Evolutionary conservation across 371 early-diverging fungal genomes (phyloP), one percentile per base, ranked within the genome.

Genomic region (Homolaphlyctis polyrhiza): DNA sequence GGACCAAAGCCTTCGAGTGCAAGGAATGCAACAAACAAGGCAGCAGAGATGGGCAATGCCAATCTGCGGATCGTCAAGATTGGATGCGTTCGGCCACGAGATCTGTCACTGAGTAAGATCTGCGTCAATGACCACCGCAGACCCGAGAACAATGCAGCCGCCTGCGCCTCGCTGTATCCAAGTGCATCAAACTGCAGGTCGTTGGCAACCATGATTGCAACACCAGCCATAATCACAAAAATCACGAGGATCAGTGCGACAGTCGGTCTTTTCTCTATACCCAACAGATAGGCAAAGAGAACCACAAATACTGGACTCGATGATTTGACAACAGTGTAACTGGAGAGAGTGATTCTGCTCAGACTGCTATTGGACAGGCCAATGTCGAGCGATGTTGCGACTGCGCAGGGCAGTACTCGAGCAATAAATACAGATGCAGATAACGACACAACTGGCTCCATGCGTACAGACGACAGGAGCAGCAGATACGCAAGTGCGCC

Each of bases 261-360:
- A 30, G 86, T 81, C 18, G 89, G 75, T 21, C 62, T 78, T 36
- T 81, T 79, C 67, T 96, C 96, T 55, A 95, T 84, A 1, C 88
- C 76, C 71, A 97, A 95, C 6, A 91, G 67, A 64, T 93, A 92
- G 8, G 96, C 91, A 73, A 96, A 96, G 18, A 92, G 33, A 23
- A 97, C 77, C 11, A 94, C 91, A 82, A 91, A 96, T 16, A 92
- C 87, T 13, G 93, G 91, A 13, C 89, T 85, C 29, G 88, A 87
- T 33, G 92, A 91, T 71, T 97, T 97, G 68, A 96, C 91, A 92
- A 95, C 92, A n/a, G 95, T 96, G 76, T 94, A 94, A 66, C 95
- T 94, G 1, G 93, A 87, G 33, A 96, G 83, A 0, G 94, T 88
- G 43, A 96, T 90, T 60, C 73, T 75, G 64, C 69, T 85, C 34